These are phyloP conservation scores for Aspergillus novofumigatus DNA, from an alignment of 2,329 filamentous ascomycete genomes.

Conservation along the genomic window DNA sequence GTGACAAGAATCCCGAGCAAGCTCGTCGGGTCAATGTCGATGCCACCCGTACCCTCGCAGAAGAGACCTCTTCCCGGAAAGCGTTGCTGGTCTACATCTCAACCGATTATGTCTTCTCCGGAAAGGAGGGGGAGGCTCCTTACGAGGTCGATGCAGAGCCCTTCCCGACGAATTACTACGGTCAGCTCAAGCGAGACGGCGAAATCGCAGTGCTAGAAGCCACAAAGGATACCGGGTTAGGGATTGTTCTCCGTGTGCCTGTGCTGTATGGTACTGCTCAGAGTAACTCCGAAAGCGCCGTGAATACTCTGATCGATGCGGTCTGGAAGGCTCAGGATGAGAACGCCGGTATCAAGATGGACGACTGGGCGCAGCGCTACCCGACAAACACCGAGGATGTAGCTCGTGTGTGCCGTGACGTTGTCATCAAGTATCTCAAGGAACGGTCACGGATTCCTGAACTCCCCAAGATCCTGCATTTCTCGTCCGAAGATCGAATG, in stretches of 20 bases:
- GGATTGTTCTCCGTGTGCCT: slow-evolving; percentile 72
- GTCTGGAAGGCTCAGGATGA: slow-evolving; percentile 68
- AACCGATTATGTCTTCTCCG: slow-evolving; percentile 74
- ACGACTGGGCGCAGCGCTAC: slow-evolving; percentile 79
- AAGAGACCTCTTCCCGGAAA: slow-evolving; percentile 56
- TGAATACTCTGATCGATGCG: slow-evolving; percentile 74
- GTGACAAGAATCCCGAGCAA: slow-evolving; percentile 71
- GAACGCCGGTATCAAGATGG: slow-evolving; percentile 66
- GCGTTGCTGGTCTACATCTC: slow-evolving; percentile 59
- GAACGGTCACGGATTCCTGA: slow-evolving; percentile 45
- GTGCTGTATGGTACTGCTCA: slow-evolving; percentile 78
- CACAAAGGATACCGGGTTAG: slow-evolving; percentile 51
- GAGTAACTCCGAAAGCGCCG: slow-evolving; percentile 69
- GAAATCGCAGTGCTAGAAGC: slow-evolving; percentile 65
- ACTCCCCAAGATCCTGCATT: slow-evolving; percentile 72
- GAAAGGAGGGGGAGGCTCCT: slow-evolving; percentile 76
- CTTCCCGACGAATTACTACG: slow-evolving; percentile 73
- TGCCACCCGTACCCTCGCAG: slow-evolving; percentile 64
- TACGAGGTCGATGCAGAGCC: slow-evolving; percentile 65
- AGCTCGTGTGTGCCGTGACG: slow-evolving; percentile 70
- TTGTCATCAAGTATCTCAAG: slow-evolving; percentile 64
- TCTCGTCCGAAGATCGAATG: slow-evolving; percentile 78
- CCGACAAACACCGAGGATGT: slow-evolving; percentile 89
- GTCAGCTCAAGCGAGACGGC: slow-evolving; percentile 68
- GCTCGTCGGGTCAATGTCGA: slow-evolving; percentile 71